Evolutionary conservation across 1,139 yeast species (phyloP), one percentile per base, ranked within the genome.

Genomic region (Blastobotrys capitulatus): DNA sequence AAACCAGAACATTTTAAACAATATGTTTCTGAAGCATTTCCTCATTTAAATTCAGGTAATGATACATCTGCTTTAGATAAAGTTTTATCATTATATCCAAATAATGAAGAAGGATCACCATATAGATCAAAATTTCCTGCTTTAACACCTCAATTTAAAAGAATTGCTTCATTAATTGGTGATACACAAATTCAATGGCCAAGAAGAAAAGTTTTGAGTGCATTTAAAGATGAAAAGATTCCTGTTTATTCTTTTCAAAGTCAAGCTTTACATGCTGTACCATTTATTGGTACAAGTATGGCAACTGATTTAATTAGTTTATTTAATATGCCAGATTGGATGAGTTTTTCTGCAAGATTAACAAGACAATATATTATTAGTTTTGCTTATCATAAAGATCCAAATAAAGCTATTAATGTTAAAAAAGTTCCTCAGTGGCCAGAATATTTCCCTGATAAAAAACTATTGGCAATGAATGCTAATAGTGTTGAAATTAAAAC

Each of bases 141-240:
- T 16, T 19, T 38, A 19, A 13, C 42, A 3, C 31, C 31, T 18
- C 46, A 56, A 41, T 57, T 31, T 43, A 58, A 58, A 46, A 51
- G 61, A 19, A 26, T 54, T 2, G 55, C 57, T 6, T 52, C 61
- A 12, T 18, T 57, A 15, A 31, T 58, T 0, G 54, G 54, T 5
- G 61, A 58, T 40, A 7, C 54, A 13, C 39, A 54, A 16, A 57
- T 58, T 43, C 55, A 57, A 20, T 49, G 56, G 50, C 60, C 61
- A 2, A 46, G 61, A 6, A 47, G 60, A 12, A 37, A 32, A 27
- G 19, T 56, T 35, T 44, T 57, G 18, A 38, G 36, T 44, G 44
- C 48, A 37, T 26, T 38, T 27, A 12, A 18, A 12, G 5, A 15
- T 15, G n/a, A 22, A 10, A 18, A 19, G 18, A 15, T n/a, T 13